phyloP scores from a whole-genome alignment of 306 rosid species.

The Hylodesmum podocarpum region DNA sequence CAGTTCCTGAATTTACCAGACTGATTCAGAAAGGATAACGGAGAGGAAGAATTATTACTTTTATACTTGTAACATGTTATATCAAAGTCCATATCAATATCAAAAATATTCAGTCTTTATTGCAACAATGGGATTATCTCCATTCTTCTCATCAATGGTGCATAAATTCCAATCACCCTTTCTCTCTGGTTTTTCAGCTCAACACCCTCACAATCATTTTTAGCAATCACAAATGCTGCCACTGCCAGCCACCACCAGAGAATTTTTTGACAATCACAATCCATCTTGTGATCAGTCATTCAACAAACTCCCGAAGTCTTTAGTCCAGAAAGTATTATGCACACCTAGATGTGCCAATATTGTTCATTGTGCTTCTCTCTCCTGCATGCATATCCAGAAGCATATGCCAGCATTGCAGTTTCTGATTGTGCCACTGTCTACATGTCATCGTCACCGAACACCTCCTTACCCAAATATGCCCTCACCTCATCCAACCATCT shows the following conservation, averaged over 20 bases:
- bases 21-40: not conserved
- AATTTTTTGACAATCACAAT: not conserved
- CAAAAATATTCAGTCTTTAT: not conserved
- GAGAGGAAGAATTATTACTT: not conserved
- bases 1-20: not conserved
- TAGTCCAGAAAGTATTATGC: not conserved
- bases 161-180: not conserved
- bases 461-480: not conserved
- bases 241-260: not conserved
- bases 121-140: not conserved
- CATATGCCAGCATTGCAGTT: not conserved
- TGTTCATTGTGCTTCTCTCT: not conserved
- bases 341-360: not conserved
- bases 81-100: not conserved
- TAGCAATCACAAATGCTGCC: not conserved
- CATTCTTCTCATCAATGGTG: not conserved
- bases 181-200: not conserved
- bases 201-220: not conserved
- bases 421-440: not conserved
- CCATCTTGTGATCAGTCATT: not conserved
- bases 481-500: not conserved
- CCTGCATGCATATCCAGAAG: not conserved
- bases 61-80: not conserved
- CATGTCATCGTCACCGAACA: not conserved
- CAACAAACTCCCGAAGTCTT: not conserved